These are phyloP conservation scores for Aspergillus latus DNA, from an alignment of 2,329 filamentous ascomycete genomes.

Conservation along the genomic window DNA sequence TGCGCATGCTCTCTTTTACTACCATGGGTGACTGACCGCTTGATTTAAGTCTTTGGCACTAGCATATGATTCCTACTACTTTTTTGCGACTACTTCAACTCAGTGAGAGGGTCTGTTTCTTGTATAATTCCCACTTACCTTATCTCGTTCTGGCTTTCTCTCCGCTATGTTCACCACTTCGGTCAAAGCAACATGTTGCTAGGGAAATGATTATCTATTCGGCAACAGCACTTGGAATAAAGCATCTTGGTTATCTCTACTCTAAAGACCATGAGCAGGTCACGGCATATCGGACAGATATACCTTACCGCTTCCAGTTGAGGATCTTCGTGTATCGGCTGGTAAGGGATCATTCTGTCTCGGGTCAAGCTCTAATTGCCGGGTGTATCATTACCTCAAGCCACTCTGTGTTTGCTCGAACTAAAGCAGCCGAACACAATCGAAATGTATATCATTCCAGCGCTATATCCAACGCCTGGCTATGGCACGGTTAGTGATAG, in stretches of 20 bases:
- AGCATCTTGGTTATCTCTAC: conserved; percentile 9
- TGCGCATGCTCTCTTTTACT: conserved; percentile 6
- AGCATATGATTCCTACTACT: conserved; percentile 23
- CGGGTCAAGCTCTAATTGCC: conserved; percentile 16
- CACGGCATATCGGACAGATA: conserved; percentile 25
- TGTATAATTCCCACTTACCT: conserved; percentile 22
- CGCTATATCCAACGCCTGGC: no score
- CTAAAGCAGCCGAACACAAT: no score
- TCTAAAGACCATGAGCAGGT: conserved; percentile 24
- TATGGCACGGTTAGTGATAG: no score
- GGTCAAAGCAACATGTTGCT: conserved; percentile 9
- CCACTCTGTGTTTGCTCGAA: no score
- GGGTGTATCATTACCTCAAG: no score
- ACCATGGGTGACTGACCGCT: no score
- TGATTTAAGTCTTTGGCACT: conserved; percentile 18
- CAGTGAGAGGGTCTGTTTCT: conserved; percentile 18
- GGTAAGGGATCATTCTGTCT: conserved; percentile 13
- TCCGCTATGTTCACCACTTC: conserved; percentile 12
- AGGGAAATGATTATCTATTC: conserved; percentile 6
- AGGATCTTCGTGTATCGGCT: conserved; percentile 17
- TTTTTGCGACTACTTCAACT: conserved; percentile 19
- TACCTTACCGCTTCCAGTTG: conserved; percentile 22
- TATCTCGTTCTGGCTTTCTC: conserved; percentile 9
- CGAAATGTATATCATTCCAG: no score
- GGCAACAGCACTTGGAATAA: neutral